A percentile compares a stretch with the other conserved stretches of the same genome.
These are phyloP conservation scores for Paulownia fortunei DNA, from an alignment of 257 asterid species.

Conservation along the genomic window DNA sequence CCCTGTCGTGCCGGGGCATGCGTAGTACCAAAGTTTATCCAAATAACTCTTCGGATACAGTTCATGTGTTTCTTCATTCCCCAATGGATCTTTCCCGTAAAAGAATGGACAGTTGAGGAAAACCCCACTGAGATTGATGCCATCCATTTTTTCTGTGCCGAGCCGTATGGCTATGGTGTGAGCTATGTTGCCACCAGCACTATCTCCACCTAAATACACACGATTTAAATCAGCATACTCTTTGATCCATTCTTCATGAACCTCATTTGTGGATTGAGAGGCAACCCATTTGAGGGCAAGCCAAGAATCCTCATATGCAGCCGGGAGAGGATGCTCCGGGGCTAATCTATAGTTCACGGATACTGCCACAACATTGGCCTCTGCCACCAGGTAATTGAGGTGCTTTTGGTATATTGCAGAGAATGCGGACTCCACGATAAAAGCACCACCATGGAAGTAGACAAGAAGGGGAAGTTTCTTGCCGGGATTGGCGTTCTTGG, in stretches of 20 bases:
- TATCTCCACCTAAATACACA: constrained; percentile 64
- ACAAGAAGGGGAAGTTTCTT: constrained; percentile 55
- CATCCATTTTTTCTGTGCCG: constrained; percentile 41
- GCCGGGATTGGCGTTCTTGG: constrained; percentile 23
- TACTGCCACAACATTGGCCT: constrained; percentile 44
- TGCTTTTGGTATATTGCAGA: constrained; percentile 42
- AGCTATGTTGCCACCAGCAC: constrained; percentile 67
- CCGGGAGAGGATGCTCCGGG: constrained; percentile 48
- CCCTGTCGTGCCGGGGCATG: constrained; percentile 35
- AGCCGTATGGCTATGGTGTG: constrained; percentile 49
- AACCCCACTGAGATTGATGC: constrained; percentile 47
- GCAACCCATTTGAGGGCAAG: constrained; percentile 40
- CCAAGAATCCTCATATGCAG: constrained; percentile 46
- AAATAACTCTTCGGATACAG: neutral
- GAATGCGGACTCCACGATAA: constrained; percentile 45
- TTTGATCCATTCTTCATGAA: constrained; percentile 49
- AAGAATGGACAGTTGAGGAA: constrained; percentile 60
- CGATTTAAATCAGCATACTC: constrained; percentile 52
- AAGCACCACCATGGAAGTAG: constrained; percentile 68
- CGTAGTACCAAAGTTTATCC: constrained; percentile 36
- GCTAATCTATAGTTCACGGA: constrained; percentile 43
- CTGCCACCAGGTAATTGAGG: constrained; percentile 39
- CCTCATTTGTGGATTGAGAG: constrained; percentile 23
- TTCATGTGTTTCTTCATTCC: constrained; percentile 23
- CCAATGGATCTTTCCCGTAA: constrained; percentile 52